Evolutionary conservation across 2,329 filamentous ascomycete species (phyloP).

Genomic region (Neoarthrinium moseri): DNA sequence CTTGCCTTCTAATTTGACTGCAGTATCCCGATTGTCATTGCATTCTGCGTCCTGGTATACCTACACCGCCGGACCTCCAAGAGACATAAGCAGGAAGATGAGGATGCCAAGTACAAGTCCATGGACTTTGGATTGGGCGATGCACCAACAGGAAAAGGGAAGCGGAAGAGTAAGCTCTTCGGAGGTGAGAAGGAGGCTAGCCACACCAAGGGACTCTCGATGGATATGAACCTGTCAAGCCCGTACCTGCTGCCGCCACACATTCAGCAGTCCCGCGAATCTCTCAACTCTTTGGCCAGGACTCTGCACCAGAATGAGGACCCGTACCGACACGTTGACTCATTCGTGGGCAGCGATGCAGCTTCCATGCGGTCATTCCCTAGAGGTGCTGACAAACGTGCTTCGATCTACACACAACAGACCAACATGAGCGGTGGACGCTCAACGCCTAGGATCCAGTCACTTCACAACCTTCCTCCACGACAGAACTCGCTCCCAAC

Average conservation of each 20-base stretch:
- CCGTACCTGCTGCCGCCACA: conserved; percentile 92
- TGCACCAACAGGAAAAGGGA: conserved; percentile 33
- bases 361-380: conserved; percentile 55
- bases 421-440: conserved; percentile 34
- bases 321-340: conserved; percentile 69
- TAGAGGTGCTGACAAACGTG: conserved; percentile 30
- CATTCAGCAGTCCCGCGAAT: conserved; percentile 77
- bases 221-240: conserved; percentile 74
- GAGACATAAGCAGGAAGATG: conserved; percentile 74
- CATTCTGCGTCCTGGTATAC: conserved; percentile 66
- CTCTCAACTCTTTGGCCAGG: conserved; percentile 80
- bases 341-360: conserved; percentile 57
- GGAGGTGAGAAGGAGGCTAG: conserved; percentile 55
- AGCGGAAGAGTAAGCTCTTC: conserved; percentile 45
- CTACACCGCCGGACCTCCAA: conserved; percentile 77
- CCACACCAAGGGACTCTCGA: conserved; percentile 57
- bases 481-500: conserved; percentile 46
- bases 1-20: conserved; percentile 1
- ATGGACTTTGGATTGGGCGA: conserved; percentile 86
- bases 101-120: conserved; percentile 82
- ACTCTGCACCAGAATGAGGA: conserved; percentile 75
- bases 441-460: conserved; percentile 14
- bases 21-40: conserved; percentile 74
- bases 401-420: conserved; percentile 43
- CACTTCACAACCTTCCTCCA: conserved; percentile 26